Conservation (phyloP, 2,329 filamentous ascomycete genomes). For the Niveomyces coronatus region DNA sequence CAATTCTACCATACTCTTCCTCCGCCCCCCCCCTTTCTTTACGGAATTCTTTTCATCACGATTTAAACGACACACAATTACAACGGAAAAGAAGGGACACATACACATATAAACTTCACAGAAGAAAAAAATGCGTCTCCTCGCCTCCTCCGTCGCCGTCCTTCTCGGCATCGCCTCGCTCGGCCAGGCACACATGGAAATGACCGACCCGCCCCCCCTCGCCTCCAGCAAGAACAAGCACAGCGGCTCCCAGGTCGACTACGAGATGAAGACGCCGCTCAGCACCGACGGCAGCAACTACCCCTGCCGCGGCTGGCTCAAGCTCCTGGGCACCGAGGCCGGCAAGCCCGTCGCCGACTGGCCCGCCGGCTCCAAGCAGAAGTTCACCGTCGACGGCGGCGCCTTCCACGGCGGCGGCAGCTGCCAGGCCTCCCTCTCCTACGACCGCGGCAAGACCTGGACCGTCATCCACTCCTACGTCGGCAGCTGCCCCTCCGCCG, state of each 20-base stretch:
- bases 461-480: conserved; percentile 53
- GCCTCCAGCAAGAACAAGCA: conserved; percentile 42
- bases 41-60: too few species aligned
- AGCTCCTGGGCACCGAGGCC: conserved; percentile 34
- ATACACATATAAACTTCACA: too few species aligned
- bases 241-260: conserved; percentile 45
- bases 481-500: conserved; percentile 38
- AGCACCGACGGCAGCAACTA: conserved; percentile 51
- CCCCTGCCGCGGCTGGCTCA: conserved; percentile 61
- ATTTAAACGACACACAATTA: too few species aligned
- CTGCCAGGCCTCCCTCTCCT: conserved; percentile 66
- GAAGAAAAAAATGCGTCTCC: conserved; percentile 12
- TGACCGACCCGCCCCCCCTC: conserved; percentile 42
- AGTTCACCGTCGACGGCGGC: conserved; percentile 52
- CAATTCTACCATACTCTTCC: too few species aligned
- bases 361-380: conserved; percentile 49
- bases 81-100: too few species aligned
- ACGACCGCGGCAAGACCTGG: conserved; percentile 60
- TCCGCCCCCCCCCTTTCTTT: too few species aligned
- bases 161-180: conserved; percentile 32
- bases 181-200: conserved; percentile 46
- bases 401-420: conserved; percentile 60
- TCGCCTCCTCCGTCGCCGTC: conserved; percentile 23
- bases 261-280: conserved; percentile 62
- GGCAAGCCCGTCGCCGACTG: conserved; percentile 51